Conservation (phyloP, 2,329 filamentous ascomycete species). For the Penicillium sp. region DNA sequence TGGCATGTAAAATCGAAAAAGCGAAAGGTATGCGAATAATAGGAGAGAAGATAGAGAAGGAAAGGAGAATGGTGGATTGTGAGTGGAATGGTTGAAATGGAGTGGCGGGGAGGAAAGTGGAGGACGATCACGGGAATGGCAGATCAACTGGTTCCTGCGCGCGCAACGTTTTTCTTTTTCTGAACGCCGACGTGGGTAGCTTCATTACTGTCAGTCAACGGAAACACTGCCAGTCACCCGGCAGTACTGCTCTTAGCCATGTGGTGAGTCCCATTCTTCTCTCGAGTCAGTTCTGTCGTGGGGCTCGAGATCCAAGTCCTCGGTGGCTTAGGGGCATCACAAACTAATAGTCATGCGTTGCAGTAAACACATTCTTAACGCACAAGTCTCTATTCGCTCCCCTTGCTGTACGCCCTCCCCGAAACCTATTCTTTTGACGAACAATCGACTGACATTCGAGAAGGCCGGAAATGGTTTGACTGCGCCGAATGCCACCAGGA, state of each 20-base stretch:
- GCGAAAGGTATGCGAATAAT: slow-evolving; percentile 9
- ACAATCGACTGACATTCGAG: slow-evolving; percentile 11
- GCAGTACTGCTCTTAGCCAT: slow-evolving; percentile 21
- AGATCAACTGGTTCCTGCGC: slow-evolving; percentile 29
- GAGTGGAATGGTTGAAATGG: slow-evolving; percentile 21
- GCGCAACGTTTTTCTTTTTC: slow-evolving; percentile 14
- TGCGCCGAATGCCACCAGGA: slow-evolving; percentile 94
- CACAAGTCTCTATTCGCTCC: slow-evolving; percentile 92
- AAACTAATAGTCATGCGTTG: slow-evolving; percentile 21
- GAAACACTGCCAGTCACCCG: background rate
- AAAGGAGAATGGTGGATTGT: slow-evolving; percentile 7
- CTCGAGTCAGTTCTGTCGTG: background rate
- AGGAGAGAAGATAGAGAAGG: slow-evolving; percentile 13
- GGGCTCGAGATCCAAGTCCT: background rate
- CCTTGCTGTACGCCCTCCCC: slow-evolving; percentile 74
- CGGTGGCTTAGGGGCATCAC: background rate
- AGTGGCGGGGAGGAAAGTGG: slow-evolving; percentile 33
- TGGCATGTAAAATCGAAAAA: background rate
- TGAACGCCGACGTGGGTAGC: slow-evolving; percentile 11
- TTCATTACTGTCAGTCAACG: slow-evolving; percentile 4
- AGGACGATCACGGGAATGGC: slow-evolving; percentile 32
- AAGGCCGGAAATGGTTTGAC: slow-evolving; percentile 98
- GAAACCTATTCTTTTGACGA: background rate
- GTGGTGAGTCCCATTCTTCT: slow-evolving; percentile 32
- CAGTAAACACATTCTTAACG: slow-evolving; percentile 98